Conservation (phyloP, 164 flowering plant species). For the Annona cherimola region DNA sequence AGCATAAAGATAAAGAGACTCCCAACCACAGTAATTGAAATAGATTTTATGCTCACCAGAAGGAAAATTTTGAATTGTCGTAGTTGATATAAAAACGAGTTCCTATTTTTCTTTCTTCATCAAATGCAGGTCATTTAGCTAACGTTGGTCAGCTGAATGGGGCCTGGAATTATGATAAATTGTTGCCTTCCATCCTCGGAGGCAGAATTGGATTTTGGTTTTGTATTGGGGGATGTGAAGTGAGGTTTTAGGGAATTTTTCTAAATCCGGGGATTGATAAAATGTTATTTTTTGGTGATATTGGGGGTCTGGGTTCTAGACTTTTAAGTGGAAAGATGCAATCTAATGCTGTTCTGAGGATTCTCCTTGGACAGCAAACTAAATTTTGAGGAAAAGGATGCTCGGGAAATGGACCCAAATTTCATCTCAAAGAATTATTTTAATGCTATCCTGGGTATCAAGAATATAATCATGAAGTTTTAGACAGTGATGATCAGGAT, state of each 20-base stretch:
- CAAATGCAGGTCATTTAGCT: no score
- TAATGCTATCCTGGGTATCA: no score
- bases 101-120: no score
- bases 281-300: background rate
- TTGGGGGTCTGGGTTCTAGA: background rate
- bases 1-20: constrained; percentile 17
- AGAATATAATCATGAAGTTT: no score
- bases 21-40: constrained; percentile 27
- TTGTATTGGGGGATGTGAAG: background rate
- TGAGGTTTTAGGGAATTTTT: background rate
- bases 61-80: no score
- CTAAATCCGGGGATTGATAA: background rate
- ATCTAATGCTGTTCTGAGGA: background rate
- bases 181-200: no score
- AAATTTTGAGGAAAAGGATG: constrained; percentile 4
- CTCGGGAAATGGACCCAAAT: no score
- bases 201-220: background rate
- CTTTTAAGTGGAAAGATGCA: background rate
- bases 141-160: no score
- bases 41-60: constrained; percentile 26
- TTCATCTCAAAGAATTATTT: no score
- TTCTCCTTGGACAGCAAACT: background rate
- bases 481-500: no score
- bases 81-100: no score
- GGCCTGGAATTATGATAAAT: no score